A percentile compares a stretch with the other conserved stretches of the same genome.
Evolutionary conservation across 2,329 filamentous ascomycete species (phyloP).

Genomic region (Diplodia scrobiculata): DNA sequence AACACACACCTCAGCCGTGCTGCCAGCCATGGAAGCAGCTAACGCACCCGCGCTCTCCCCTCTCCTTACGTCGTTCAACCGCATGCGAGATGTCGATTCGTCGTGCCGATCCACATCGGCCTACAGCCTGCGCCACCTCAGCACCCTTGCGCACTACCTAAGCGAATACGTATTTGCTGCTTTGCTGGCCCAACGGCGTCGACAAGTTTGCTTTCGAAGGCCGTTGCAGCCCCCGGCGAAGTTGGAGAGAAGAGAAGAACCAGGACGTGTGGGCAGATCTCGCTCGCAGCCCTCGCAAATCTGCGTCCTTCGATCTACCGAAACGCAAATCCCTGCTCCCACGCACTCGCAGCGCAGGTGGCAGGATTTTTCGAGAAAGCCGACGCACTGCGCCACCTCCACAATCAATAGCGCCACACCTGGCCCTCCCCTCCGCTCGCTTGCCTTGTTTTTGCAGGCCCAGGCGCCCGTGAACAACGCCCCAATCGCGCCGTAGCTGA

Average conservation of each 20-base stretch:
- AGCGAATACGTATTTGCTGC: background rate
- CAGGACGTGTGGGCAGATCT: background rate
- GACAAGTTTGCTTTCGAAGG: background rate
- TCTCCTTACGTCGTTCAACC: conserved; percentile 2
- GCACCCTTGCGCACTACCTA: background rate
- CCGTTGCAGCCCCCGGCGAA: background rate
- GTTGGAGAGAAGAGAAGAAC: background rate
- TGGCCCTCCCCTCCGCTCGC: background rate
- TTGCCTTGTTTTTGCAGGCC: background rate
- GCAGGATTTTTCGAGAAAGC: background rate
- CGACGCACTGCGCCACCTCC: conserved; percentile 11
- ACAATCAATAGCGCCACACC: conserved; percentile 5
- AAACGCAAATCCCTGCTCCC: conserved; percentile 6
- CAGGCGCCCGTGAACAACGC: background rate
- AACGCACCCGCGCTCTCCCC: background rate
- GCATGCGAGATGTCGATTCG: conserved; percentile 3
- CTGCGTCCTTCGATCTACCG: conserved; percentile 8
- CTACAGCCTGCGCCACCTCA: background rate
- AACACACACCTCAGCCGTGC: background rate
- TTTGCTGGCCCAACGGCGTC: background rate
- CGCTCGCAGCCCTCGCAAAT: conserved; percentile 6
- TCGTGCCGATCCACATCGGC: conserved; percentile 2
- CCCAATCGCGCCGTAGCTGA: background rate
- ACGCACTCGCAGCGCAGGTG: background rate
- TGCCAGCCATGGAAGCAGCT: background rate